A percentile compares a stretch with the other conserved stretches of the same genome.
Evolutionary conservation across 1,139 yeast genomes (phyloP).

Genomic region (Citeromyces hawaiiensis): DNA sequence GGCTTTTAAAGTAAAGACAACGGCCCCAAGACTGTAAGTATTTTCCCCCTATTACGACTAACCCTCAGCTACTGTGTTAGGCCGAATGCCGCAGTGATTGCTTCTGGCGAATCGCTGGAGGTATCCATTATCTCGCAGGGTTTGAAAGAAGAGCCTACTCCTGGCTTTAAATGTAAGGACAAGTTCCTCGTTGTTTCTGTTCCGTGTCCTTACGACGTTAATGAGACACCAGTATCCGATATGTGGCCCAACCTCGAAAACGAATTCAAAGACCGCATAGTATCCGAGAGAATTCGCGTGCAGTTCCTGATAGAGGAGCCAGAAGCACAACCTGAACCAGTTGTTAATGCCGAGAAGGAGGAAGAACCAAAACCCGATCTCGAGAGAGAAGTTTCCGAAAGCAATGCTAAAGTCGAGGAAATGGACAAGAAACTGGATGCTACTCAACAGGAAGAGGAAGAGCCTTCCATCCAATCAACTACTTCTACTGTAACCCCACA

Average conservation of each 20-base stretch:
- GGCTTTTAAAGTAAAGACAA: constrained; percentile 95
- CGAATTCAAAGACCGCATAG: constrained; percentile 12
- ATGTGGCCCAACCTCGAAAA: constrained; percentile 64
- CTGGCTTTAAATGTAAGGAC: constrained; percentile 73
- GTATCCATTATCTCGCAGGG: constrained; percentile 84
- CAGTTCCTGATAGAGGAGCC: constrained; percentile 4
- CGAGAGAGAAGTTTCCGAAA: constrained; percentile 3
- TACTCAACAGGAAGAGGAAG: constrained; percentile 1
- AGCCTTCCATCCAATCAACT: constrained; percentile 1
- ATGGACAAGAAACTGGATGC: constrained; percentile 3
- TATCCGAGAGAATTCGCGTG: constrained; percentile 7
- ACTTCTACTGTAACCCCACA: constrained; percentile 1
- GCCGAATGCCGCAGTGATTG: constrained; percentile 79
- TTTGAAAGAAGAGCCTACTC: constrained; percentile 57
- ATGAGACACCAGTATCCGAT: constrained; percentile 48
- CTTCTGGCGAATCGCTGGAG: constrained; percentile 60
- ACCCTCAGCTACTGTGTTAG: constrained; percentile 61
- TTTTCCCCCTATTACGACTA: neutral
- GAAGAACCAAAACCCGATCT: constrained; percentile 2
- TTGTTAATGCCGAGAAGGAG: constrained; percentile 1
- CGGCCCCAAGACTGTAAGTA: constrained; percentile 73
- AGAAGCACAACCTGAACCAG: constrained; percentile 2
- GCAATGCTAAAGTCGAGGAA: constrained; percentile 5
- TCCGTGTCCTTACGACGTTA: constrained; percentile 49
- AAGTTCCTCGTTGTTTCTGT: constrained; percentile 83